Conservation (phyloP, 192 early-diverging fungal genomes). For the Chytriomyces confervae region DNA sequence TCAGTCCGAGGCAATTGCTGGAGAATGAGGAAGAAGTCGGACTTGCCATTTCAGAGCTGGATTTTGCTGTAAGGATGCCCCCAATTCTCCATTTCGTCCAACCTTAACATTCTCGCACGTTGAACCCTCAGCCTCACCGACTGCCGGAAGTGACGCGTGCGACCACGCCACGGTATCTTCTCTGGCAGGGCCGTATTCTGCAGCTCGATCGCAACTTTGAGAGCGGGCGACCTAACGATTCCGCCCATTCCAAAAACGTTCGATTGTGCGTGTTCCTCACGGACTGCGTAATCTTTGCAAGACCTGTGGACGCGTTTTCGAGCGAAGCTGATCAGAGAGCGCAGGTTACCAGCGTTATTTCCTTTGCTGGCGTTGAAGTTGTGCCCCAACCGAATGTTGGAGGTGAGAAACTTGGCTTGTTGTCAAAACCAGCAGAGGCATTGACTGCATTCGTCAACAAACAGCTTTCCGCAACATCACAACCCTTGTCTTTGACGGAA, state of each 20-base stretch:
- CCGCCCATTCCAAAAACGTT: background rate
- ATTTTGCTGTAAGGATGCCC: constrained; percentile 18
- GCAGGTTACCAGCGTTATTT: constrained; percentile 4
- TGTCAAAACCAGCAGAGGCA: background rate
- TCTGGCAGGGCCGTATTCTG: constrained; percentile 17
- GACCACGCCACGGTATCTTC: background rate
- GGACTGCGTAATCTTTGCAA: constrained; percentile 19
- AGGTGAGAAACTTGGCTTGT: background rate
- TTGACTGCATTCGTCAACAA: background rate
- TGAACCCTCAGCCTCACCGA: background rate
- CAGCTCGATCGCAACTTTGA: constrained; percentile 18
- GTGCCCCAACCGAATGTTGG: background rate
- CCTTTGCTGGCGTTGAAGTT: constrained; percentile 7
- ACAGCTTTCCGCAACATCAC: constrained; percentile 8
- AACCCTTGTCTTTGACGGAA: constrained; percentile 10
- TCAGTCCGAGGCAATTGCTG: background rate
- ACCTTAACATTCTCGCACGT: background rate
- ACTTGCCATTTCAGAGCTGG: background rate
- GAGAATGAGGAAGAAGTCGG: background rate
- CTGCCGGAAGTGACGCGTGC: background rate
- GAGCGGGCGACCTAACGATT: background rate
- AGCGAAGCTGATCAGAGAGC: background rate
- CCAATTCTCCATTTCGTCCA: background rate
- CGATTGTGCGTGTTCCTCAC: constrained; percentile 4
- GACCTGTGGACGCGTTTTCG: background rate